These are phyloP conservation scores for Backusella tarrabulga DNA, from an alignment of 192 early-diverging fungal species.

Conservation along the genomic window DNA sequence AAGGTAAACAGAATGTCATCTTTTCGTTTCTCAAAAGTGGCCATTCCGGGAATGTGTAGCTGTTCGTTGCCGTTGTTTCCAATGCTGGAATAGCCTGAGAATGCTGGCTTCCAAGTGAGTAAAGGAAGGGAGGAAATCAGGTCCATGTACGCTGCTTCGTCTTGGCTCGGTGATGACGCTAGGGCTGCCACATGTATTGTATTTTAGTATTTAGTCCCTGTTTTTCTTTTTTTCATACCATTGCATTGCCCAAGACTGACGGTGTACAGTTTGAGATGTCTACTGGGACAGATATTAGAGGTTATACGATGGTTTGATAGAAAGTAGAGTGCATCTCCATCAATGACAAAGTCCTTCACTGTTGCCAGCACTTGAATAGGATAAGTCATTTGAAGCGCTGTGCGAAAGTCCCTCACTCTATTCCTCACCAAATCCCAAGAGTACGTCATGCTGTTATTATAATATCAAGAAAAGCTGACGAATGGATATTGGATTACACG, in stretches of 20 bases:
- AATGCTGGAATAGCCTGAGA: background rate
- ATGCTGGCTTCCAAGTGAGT: background rate
- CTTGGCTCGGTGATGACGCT: background rate
- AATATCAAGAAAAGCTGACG: background rate
- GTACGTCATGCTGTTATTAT: slow-evolving; percentile 3
- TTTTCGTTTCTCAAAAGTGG: slow-evolving; percentile 30
- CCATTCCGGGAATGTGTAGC: slow-evolving; percentile 40
- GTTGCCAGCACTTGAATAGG: slow-evolving; percentile 35
- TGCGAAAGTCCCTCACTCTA: slow-evolving; percentile 54
- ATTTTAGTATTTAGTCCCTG: background rate
- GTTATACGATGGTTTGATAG: slow-evolving; percentile 31
- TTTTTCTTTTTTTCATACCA: background rate
- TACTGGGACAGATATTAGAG: slow-evolving; percentile 3
- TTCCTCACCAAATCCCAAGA: slow-evolving; percentile 61
- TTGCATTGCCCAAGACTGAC: slow-evolving; percentile 27
- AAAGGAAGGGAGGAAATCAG: background rate
- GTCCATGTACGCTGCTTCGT: background rate
- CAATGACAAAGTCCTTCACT: slow-evolving; percentile 55
- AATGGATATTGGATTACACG: background rate
- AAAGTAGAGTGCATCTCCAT: slow-evolving; percentile 54
- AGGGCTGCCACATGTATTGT: background rate
- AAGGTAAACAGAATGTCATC: slow-evolving; percentile 36
- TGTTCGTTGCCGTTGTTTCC: background rate
- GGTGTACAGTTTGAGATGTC: slow-evolving; percentile 23
- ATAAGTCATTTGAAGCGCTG: slow-evolving; percentile 33